Evolutionary conservation across 352 stramenopile species (phyloP), one percentile per base, ranked within the genome.

Genomic region (Pythium periplocum): DNA sequence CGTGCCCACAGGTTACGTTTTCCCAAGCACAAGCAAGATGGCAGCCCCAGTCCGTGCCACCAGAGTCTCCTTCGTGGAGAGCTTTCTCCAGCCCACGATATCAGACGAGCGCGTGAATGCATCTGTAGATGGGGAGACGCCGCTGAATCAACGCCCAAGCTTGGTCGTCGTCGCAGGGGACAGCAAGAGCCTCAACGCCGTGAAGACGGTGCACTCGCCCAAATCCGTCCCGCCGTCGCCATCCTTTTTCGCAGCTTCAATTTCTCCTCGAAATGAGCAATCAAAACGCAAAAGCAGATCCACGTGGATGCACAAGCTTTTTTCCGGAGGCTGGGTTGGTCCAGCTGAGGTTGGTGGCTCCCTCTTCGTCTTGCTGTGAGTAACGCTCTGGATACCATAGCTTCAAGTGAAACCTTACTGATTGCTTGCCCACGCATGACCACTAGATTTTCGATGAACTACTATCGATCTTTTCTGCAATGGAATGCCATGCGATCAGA

Each of bases 131-230:
- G 4, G 26, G 4, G 34, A 49, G 10, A 17, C 30, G 4, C n/a
- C 32, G 44, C n/a, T 39, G 30, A 44, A 47, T 34, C 58, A 59
- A 40, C 58, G 61, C 7, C 45, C 62, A 12, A 62, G 58, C 3
- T 71, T 46, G 45, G 55, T 78, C 33, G 47, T 75, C 6, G 63
- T 75, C 31, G 69, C 59, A 7, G 66, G 62, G 12, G 62, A 78
- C 34, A 40, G 34, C 7, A 39, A 60, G 6, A 54, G 66, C 2
- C 60, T 78, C 2, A 59, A 72, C 7, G 61, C 41, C 10, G 69
- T 78, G 39, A 55, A 51, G 1, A 67, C 68, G 2, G 59, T 78
- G 30, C 66, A 69, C 36, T 78, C 69, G 17, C 69, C 69, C 1
- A 59, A 61, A n/a, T 56, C 57, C 6, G 12, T 37, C 17, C 41